These are phyloP conservation scores for Talaromyces liani DNA, from an alignment of 495 filamentous ascomycete species.

Conservation along the genomic window DNA sequence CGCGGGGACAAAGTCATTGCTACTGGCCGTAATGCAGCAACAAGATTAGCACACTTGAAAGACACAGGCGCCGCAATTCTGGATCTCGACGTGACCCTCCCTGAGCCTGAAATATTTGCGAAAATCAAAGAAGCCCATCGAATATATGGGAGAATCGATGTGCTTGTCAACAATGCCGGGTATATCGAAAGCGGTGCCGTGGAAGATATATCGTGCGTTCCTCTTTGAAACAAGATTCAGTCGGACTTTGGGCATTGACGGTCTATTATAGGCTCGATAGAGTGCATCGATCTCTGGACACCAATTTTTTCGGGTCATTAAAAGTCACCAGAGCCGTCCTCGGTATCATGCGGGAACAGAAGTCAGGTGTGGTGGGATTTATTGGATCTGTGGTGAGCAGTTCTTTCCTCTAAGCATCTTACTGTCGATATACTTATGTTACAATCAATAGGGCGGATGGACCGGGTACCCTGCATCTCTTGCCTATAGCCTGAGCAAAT, in stretches of 20 bases:
- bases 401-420: not conserved
- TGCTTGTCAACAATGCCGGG: slow-evolving; percentile 56
- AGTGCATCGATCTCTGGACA: slow-evolving; percentile 23
- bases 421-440: not conserved
- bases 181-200: slow-evolving; percentile 31
- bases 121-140: slow-evolving; percentile 6
- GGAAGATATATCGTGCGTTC: slow-evolving; percentile 22
- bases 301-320: slow-evolving; percentile 42
- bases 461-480: slow-evolving; percentile 14
- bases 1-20: slow-evolving; percentile 47
- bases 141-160: slow-evolving; percentile 33
- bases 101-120: not conserved
- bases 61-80: slow-evolving; percentile 21
- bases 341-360: slow-evolving; percentile 33
- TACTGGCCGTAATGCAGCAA: slow-evolving; percentile 39
- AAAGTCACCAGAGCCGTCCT: slow-evolving; percentile 34
- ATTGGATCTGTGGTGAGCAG: slow-evolving; percentile 22
- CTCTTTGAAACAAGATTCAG: not conserved
- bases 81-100: slow-evolving; percentile 1
- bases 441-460: slow-evolving; percentile 11
- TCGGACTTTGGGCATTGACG: not conserved
- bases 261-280: not conserved
- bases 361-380: slow-evolving; percentile 32
- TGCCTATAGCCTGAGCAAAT: slow-evolving; percentile 41
- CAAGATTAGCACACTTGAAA: slow-evolving; percentile 34